Base-by-base conservation (phyloP, 208 protist genomes). In the Sergeia podlipaevii region DNA sequence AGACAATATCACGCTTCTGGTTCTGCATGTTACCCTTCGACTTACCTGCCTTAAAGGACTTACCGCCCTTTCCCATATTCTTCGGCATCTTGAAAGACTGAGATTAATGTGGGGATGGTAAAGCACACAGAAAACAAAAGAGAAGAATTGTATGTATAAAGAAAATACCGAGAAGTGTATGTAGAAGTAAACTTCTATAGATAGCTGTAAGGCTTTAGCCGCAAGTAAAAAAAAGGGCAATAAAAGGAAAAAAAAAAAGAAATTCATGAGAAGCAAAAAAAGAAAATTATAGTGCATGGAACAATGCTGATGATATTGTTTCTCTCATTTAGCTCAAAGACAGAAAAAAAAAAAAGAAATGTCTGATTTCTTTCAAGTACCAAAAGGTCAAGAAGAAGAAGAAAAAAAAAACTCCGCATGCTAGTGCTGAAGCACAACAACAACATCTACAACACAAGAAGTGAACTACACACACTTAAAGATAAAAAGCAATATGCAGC, bases 1-100 rank as follows among this genome's bases (percentile, higher is more conserved):
- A 95, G 20, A 97, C 79, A 36, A 99, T 69, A 50, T 99, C 97
- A 50, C 97, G 95, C 76, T 98, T 98, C 26, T 97, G 79, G 59
- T 89, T 86, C 47, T 98, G 85, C 75, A 97, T 97, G 56, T 82
- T 86, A 32, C 78, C 77, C 74, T 98, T 99, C 26, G 87, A 77
- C 37, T 89, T 92, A 68, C 96, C 96, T 29, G 93, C 91, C 66
- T 98, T 92, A 59, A 97, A 88, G 70, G 95, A 98, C 87, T 99
- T 99, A 65, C 98, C 89, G 64, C 89, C 89, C 76, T 94, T 96
- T 64, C 89, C 89, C 80, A 88, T 92, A 71, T 96, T 96, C 80
- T 96, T 96, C 55, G 89, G 89, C 89, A 96, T 96, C 49, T 70
- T 85, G 43, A 60, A 44, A 17, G 36, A 17, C n/a, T 38, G 33